phyloP scores from a whole-genome alignment of 2,329 filamentous ascomycete genomes.

The Penicillium digitatum region DNA sequence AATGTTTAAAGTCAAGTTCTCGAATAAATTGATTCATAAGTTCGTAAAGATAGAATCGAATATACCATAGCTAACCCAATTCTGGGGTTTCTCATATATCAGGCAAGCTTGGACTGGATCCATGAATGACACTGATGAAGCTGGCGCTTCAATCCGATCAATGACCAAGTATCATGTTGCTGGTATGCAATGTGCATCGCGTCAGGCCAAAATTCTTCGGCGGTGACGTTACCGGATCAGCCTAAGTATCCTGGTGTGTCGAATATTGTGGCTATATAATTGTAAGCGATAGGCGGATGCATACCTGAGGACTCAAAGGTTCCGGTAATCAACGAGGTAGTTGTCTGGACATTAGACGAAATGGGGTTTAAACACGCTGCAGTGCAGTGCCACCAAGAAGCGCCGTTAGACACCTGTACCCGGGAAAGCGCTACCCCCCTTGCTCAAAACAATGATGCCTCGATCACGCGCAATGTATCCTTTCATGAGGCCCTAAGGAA shows the following conservation, averaged over 20 bases:
- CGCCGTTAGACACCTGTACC: constrained; percentile 66
- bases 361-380: background rate
- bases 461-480: constrained; percentile 93
- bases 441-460: constrained; percentile 87
- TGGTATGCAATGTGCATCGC: background rate
- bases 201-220: background rate
- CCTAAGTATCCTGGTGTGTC: background rate
- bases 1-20: background rate
- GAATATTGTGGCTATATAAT: background rate
- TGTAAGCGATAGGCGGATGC: background rate
- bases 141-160: background rate
- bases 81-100: background rate
- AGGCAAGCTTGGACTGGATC: background rate
- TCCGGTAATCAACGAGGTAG: background rate
- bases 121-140: background rate
- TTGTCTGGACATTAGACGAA: background rate
- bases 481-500: constrained; percentile 81
- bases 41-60: constrained; percentile 1
- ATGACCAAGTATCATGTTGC: background rate
- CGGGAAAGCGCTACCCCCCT: constrained; percentile 79
- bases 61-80: background rate
- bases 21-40: background rate
- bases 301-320: background rate
- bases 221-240: background rate
- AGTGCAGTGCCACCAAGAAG: background rate